Evolutionary conservation across 2,329 filamentous ascomycete genomes (phyloP), one percentile per base, ranked within the genome.

Genomic region (Bertia moriformis): DNA sequence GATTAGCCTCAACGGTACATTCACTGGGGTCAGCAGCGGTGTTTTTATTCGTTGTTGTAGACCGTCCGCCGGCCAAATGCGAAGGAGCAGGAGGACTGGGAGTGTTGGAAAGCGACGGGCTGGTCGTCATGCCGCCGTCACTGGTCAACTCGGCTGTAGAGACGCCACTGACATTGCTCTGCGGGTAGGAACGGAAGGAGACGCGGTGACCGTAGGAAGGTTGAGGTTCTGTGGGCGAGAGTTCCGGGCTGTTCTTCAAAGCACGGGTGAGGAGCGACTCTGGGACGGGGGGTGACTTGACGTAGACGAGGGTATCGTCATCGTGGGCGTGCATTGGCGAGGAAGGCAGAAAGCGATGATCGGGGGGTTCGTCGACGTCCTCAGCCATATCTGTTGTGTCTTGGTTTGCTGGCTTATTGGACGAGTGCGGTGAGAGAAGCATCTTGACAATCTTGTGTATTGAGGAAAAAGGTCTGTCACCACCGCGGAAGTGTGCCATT

Each of bases 131-230:
- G 42, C 85, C 88, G 42, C 84, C 91, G 51, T 95, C 91, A 58
- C 88, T 95, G n/a, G 87, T 95, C 41, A 96, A 68, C 46, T 95
- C 89, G 27, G 83, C 83, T 3, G 86, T 93, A 2, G 88, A 94
- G 36, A 83, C 71, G 43, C 81, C 62, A 60, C 87, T 94, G 47
- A 77, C 65, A 52, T 80, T 89, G 65, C 85, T 93, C 55, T 78
- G 81, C 49, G 81, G 78, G 43, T 83, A 89, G 43, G 76, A 66
- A 48, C 56, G 39, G 33, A 59, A 53, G 14, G 51, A 46, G 29
- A 51, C 48, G 37, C 47, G 44, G 14, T 53, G 22, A 19, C 65
- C 61, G 32, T 64, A 63, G 4, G 55, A 48, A 40, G 59, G 48
- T 22, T 56, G 56, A 35, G 52, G 48, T 36, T 58, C 60, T 46